Conservation (phyloP, 2,329 filamentous ascomycete species). For the Monosporascus ibericus region DNA sequence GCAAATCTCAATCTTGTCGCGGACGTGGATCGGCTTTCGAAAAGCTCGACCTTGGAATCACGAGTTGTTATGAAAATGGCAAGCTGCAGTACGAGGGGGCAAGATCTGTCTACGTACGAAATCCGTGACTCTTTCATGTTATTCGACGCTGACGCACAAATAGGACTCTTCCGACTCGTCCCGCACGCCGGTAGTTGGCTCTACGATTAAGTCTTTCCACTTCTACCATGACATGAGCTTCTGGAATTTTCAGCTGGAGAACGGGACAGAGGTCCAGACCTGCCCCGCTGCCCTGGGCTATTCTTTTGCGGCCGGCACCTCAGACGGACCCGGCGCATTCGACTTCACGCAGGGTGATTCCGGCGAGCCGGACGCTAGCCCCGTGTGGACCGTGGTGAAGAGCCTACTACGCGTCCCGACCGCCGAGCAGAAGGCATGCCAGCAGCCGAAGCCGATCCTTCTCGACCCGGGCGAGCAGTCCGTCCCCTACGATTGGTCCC, state of each 20-base stretch:
- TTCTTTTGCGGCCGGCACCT: conserved; percentile 84
- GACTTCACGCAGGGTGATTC: conserved; percentile 84
- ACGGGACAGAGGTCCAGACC: conserved; percentile 64
- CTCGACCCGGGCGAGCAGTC: conserved; percentile 77
- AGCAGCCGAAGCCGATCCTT: conserved; percentile 75
- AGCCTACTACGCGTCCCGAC: conserved; percentile 64
- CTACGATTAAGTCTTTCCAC: conserved; percentile 71
- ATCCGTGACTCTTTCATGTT: conserved; percentile 3
- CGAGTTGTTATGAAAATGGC: conserved; percentile 74
- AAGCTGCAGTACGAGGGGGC: conserved; percentile 60
- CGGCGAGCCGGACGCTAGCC: conserved; percentile 61
- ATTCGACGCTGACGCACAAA: background rate
- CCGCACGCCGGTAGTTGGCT: conserved; percentile 50
- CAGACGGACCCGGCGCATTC: conserved; percentile 80
- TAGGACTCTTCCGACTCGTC: conserved; percentile 45
- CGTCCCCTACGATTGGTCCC: conserved; percentile 74
- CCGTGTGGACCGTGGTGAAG: conserved; percentile 71
- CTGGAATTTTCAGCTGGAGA: conserved; percentile 65
- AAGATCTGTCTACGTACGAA: conserved; percentile 34
- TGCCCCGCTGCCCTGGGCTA: conserved; percentile 84
- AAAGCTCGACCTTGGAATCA: conserved; percentile 61
- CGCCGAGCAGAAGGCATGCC: conserved; percentile 64
- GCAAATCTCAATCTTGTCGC: conserved; percentile 61
- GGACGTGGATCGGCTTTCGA: conserved; percentile 63
- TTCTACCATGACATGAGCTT: conserved; percentile 72